A percentile compares a stretch with the other conserved stretches of the same genome.
phyloP scores from a whole-genome alignment of 352 stramenopile genomes.

The Phytophthora fragariae region DNA sequence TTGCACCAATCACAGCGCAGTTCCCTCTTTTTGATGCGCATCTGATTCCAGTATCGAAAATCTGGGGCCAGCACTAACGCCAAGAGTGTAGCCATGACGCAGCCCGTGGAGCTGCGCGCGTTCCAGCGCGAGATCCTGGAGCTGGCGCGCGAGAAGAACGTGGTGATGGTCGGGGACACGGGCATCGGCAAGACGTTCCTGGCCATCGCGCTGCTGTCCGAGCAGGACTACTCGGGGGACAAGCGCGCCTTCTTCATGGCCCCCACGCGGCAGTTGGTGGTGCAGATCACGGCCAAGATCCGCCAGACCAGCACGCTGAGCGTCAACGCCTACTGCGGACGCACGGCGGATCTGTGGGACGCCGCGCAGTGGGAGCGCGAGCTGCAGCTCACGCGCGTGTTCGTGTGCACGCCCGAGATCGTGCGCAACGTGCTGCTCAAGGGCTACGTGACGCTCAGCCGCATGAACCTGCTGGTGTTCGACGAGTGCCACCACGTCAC shows the following conservation, averaged over 20 bases:
- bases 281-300: constrained; percentile 84
- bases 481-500: constrained; percentile 92
- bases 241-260: constrained; percentile 85
- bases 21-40: constrained; percentile 3
- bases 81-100: constrained; percentile 18
- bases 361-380: constrained; percentile 64
- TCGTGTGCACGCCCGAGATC: constrained; percentile 90
- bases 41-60: constrained; percentile 17
- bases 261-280: constrained; percentile 81
- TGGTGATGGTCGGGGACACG: constrained; percentile 86
- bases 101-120: constrained; percentile 59
- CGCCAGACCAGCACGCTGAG: constrained; percentile 62
- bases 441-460: constrained; percentile 79
- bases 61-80: neutral
- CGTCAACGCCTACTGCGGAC: constrained; percentile 64
- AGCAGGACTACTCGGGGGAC: constrained; percentile 76
- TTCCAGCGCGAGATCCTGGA: constrained; percentile 81
- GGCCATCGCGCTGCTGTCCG: constrained; percentile 74
- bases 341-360: constrained; percentile 69
- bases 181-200: constrained; percentile 90
- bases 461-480: constrained; percentile 90
- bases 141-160: constrained; percentile 73
- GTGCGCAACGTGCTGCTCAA: constrained; percentile 86
- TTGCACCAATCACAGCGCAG: constrained; percentile 24
- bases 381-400: constrained; percentile 65